phyloP scores from a whole-genome alignment of 345 rosid genomes.

The Trapa bicornis region DNA sequence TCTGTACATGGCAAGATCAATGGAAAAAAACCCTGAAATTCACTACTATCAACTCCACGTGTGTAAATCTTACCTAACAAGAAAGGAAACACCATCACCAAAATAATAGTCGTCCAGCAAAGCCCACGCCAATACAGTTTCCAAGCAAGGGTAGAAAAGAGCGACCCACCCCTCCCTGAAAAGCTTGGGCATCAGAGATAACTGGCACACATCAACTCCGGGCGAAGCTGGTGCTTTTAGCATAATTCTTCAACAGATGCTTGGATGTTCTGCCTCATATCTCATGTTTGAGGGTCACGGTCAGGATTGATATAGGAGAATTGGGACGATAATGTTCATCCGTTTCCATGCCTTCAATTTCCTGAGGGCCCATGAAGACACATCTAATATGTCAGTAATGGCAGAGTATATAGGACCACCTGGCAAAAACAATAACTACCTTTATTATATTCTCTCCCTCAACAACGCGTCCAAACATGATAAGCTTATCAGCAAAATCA shows the following conservation, averaged over 20 bases:
- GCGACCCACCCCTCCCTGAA: not conserved
- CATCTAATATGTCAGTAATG: not conserved
- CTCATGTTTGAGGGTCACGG: conserved; percentile 38
- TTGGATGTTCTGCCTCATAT: conserved; percentile 16
- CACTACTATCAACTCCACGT: not conserved
- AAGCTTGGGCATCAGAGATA: not conserved
- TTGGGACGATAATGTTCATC: conserved; percentile 73
- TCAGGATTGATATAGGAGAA: conserved; percentile 40
- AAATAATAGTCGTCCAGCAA: not conserved
- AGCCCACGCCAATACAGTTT: not conserved
- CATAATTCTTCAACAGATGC: not conserved
- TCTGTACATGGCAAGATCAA: not conserved
- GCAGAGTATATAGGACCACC: not conserved
- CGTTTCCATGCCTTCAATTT: conserved; percentile 83
- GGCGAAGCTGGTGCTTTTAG: not conserved
- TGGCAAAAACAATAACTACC: conserved; percentile 22
- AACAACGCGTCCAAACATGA: conserved; percentile 62
- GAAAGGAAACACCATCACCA: not conserved
- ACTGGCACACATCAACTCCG: not conserved
- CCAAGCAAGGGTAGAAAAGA: not conserved
- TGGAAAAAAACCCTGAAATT: not conserved
- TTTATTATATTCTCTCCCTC: conserved; percentile 68
- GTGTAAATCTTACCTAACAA: not conserved
- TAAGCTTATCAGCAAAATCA: conserved; percentile 45
- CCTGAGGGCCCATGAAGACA: conserved; percentile 28